A percentile compares a stretch with the other conserved stretches of the same genome.
phyloP scores from a whole-genome alignment of 345 rosid species.

The Lenwebbia sp. region DNA sequence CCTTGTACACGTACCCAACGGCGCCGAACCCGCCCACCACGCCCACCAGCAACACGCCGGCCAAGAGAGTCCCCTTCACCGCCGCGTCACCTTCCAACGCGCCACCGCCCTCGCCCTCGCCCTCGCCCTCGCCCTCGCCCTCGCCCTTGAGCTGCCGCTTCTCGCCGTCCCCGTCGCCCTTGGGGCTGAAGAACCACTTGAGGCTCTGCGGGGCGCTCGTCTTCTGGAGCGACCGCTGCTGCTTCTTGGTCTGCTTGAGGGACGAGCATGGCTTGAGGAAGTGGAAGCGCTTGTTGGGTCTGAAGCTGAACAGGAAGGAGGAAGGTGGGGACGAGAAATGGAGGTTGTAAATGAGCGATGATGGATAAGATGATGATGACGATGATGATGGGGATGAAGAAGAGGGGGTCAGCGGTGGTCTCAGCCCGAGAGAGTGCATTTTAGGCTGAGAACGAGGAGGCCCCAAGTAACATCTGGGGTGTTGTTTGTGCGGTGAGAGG shows the following conservation, averaged over 20 bases:
- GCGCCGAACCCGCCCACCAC: slow-evolving; percentile 76
- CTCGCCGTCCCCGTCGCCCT: slow-evolving; percentile 17
- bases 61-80: slow-evolving; percentile 70
- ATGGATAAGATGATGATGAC: neutral
- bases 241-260: slow-evolving; percentile 61
- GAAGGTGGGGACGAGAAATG: slow-evolving; percentile 8
- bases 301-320: slow-evolving; percentile 32
- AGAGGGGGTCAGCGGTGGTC: neutral
- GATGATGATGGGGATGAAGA: neutral
- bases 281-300: slow-evolving; percentile 55
- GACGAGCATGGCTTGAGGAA: slow-evolving; percentile 71
- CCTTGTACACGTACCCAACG: slow-evolving; percentile 69
- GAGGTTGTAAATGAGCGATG: slow-evolving; percentile 20
- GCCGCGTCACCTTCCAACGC: slow-evolving; percentile 51
- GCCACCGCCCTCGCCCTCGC: slow-evolving; percentile 6
- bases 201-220: slow-evolving; percentile 50
- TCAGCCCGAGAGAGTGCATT: slow-evolving; percentile 3
- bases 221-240: slow-evolving; percentile 44
- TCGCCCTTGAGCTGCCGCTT: slow-evolving; percentile 9
- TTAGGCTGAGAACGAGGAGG: neutral
- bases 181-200: slow-evolving; percentile 63
- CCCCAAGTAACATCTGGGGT: neutral
- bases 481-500: neutral
- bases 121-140: neutral
- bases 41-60: slow-evolving; percentile 74